phyloP scores from a whole-genome alignment of 352 stramenopile species.

The Thalassiosira mediterranea region DNA sequence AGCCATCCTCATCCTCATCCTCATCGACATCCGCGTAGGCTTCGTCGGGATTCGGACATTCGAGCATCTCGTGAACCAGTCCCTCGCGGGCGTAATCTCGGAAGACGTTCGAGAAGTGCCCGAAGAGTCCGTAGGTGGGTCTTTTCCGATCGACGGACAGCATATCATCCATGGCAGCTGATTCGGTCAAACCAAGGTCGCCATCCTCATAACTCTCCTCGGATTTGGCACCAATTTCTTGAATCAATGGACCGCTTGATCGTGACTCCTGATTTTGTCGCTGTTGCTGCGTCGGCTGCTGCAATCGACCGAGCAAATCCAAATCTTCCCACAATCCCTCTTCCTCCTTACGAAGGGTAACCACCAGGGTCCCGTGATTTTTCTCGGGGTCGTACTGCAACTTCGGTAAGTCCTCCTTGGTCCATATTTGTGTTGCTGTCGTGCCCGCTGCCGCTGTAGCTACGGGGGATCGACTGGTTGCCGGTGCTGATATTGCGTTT shows the following conservation, averaged over 20 bases:
- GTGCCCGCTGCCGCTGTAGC: slow-evolving; percentile 3
- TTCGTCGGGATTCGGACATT: slow-evolving; percentile 89
- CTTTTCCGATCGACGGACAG: slow-evolving; percentile 21
- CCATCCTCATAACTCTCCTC: too few relatives aligned
- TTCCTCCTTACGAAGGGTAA: slow-evolving; percentile 62
- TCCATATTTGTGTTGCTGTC: slow-evolving; percentile 21
- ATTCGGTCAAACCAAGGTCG: too few relatives aligned
- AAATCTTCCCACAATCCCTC: slow-evolving; percentile 70
- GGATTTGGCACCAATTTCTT: slow-evolving; percentile 28
- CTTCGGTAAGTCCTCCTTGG: slow-evolving; percentile 48
- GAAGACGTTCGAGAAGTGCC: slow-evolving; percentile 92
- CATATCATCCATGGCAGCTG: slow-evolving; percentile 41
- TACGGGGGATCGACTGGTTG: too few relatives aligned
- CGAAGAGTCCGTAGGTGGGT: slow-evolving; percentile 92
- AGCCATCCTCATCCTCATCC: slow-evolving; percentile 10
- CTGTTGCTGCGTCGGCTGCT: slow-evolving; percentile 45
- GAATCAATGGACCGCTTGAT: slow-evolving; percentile 23
- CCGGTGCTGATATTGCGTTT: background rate
- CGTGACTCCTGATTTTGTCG: slow-evolving; percentile 8
- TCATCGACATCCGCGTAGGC: slow-evolving; percentile 64
- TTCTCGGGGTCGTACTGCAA: slow-evolving; percentile 68
- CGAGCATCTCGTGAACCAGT: slow-evolving; percentile 90
- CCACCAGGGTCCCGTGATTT: slow-evolving; percentile 48
- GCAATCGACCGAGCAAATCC: slow-evolving; percentile 70
- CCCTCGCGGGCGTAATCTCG: slow-evolving; percentile 90